Percentiles rank a stretch among this genome's conserved stretches.
Conservation (phyloP, 225 moss, liverwort and hornwort species). For the Marchantia polymorpha region DNA sequence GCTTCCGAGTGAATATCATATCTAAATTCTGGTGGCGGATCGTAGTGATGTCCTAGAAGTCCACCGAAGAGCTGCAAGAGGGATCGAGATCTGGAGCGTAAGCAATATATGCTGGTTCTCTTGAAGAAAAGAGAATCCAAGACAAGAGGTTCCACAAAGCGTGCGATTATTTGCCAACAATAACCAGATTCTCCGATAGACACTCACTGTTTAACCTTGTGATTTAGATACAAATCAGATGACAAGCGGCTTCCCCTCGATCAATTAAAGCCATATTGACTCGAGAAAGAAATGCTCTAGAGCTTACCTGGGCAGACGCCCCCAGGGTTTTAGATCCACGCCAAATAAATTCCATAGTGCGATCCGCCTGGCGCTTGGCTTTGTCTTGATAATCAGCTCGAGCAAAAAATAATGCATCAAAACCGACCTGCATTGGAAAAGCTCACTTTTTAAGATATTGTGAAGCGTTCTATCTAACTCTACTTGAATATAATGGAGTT, state of each 20-base stretch:
- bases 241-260: no score
- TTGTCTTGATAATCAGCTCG: constrained; percentile 93
- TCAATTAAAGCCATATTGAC: background rate
- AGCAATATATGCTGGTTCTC: background rate
- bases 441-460: background rate
- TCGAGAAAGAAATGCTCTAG: background rate
- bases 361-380: constrained; percentile 65
- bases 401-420: constrained; percentile 88
- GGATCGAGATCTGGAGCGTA: background rate
- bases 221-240: no score
- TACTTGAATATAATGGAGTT: background rate
- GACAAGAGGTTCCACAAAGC: background rate
- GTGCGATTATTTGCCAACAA: background rate
- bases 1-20: constrained; percentile 61
- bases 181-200: background rate
- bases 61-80: constrained; percentile 73
- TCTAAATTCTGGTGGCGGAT: constrained; percentile 66
- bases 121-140: no score
- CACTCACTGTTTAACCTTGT: background rate
- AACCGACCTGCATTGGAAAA: constrained; percentile 62
- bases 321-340: constrained; percentile 86
- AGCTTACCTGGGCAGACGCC: constrained; percentile 68
- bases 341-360: constrained; percentile 95
- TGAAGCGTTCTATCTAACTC: background rate
- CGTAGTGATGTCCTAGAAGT: constrained; percentile 78